Evolutionary conservation across 176 grass and related monocot species (phyloP).

Genomic region (Ensete glaucum): DNA sequence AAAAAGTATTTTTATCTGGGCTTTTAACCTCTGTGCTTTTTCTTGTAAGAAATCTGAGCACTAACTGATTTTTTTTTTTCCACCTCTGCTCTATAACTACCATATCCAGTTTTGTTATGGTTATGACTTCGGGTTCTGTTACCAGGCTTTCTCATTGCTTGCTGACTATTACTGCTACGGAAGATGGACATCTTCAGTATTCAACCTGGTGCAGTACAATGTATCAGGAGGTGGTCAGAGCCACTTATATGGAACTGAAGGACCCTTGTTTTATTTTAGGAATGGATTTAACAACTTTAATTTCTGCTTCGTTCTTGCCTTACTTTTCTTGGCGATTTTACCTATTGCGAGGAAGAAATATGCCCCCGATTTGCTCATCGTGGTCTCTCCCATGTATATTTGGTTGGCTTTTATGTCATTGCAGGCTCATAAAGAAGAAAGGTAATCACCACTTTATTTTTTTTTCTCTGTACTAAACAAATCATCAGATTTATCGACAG

Average conservation of each 20-base stretch:
- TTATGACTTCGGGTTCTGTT: neutral
- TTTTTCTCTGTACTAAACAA: neutral
- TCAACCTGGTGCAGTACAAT: constrained; percentile 95
- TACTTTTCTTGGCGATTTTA: constrained; percentile 55
- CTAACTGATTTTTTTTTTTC: neutral
- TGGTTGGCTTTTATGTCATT: constrained; percentile 97
- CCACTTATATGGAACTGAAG: constrained; percentile 90
- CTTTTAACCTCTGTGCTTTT: constrained; percentile 54
- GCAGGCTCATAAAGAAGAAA: constrained; percentile 98
- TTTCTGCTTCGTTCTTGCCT: constrained; percentile 72
- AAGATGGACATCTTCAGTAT: constrained; percentile 72
- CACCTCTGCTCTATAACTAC: neutral
- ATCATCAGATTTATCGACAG: neutral
- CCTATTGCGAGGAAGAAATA: constrained; percentile 71
- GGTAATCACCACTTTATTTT: constrained; percentile 21
- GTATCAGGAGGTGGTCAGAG: constrained; percentile 85
- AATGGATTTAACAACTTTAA: constrained; percentile 99
- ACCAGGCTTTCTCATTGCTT: constrained; percentile 59
- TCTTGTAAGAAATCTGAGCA: constrained; percentile 54
- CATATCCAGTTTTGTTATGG: constrained; percentile 1
- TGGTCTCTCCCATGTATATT: constrained; percentile 82
- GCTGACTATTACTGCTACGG: constrained; percentile 72
- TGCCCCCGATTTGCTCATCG: constrained; percentile 63
- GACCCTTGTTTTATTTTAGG: constrained; percentile 60
- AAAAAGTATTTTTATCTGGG: constrained; percentile 74